Evolutionary conservation across 78 protist species (phyloP).

Genomic region (Anaeramoeba flamelloides): DNA sequence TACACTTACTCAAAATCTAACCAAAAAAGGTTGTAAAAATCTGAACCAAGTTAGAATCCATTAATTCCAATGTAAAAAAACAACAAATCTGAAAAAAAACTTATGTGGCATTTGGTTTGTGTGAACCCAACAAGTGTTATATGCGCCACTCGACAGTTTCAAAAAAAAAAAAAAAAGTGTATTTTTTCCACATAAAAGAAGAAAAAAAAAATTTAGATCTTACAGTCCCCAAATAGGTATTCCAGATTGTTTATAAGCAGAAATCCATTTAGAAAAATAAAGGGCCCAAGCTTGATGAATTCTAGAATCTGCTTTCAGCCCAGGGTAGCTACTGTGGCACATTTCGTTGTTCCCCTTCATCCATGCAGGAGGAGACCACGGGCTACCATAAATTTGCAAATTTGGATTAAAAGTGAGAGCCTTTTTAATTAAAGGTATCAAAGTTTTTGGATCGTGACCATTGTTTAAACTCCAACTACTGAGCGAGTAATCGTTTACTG

Average conservation of each 20-base stretch:
- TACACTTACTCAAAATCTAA: no score
- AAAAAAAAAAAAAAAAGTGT: no score
- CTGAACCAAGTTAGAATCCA: no score
- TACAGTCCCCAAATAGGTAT: conserved; percentile 5
- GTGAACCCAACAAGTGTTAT: no score
- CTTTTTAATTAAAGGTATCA: background rate
- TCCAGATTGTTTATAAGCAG: conserved; percentile 7
- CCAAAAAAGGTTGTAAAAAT: no score
- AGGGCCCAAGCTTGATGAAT: conserved; percentile 10
- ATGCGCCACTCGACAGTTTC: no score
- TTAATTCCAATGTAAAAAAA: no score
- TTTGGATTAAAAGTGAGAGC: background rate
- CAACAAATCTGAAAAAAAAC: no score
- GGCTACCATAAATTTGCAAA: background rate
- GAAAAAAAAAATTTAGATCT: no score
- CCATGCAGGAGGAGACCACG: conserved; percentile 4
- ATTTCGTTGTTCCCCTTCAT: background rate
- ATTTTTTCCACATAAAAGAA: no score
- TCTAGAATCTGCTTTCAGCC: background rate
- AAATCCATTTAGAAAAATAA: conserved; percentile 8
- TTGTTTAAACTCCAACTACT: background rate
- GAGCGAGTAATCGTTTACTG: background rate
- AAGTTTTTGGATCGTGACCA: background rate
- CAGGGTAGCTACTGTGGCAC: background rate
- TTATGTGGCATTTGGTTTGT: no score